Percentiles rank a stretch among this genome's conserved stretches.
These are phyloP conservation scores for Xylariaceae sp. DNA, from an alignment of 2,329 filamentous ascomycete genomes.

Conservation along the genomic window DNA sequence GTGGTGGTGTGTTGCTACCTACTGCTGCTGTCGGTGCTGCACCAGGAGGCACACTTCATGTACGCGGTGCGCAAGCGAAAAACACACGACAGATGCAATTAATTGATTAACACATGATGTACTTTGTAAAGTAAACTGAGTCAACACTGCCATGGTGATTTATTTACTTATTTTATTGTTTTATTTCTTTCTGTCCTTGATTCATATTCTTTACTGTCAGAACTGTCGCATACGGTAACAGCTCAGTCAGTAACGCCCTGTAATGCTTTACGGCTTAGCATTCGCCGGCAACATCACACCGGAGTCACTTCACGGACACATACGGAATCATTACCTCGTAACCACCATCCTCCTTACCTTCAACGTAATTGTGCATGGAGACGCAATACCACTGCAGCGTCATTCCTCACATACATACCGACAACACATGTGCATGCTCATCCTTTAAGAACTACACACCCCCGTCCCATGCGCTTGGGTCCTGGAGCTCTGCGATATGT, in stretches of 20 bases:
- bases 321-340: background rate
- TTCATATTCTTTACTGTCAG: background rate
- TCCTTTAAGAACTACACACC: background rate
- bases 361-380: background rate
- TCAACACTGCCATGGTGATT: background rate
- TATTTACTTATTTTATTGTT: background rate
- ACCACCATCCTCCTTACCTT: background rate
- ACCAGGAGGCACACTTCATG: background rate
- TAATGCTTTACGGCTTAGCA: background rate
- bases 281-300: background rate
- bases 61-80: background rate
- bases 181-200: background rate
- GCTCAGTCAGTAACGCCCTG: background rate
- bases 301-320: background rate
- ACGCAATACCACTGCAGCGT: background rate
- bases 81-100: background rate
- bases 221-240: background rate
- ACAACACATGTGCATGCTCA: background rate
- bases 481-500: constrained; percentile 2
- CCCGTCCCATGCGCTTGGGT: background rate
- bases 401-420: background rate
- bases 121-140: background rate
- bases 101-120: background rate
- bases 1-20: background rate
- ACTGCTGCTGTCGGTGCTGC: background rate